phyloP scores from a whole-genome alignment of 2,329 filamentous ascomycete genomes.

The Aurifilum marmelostoma region DNA sequence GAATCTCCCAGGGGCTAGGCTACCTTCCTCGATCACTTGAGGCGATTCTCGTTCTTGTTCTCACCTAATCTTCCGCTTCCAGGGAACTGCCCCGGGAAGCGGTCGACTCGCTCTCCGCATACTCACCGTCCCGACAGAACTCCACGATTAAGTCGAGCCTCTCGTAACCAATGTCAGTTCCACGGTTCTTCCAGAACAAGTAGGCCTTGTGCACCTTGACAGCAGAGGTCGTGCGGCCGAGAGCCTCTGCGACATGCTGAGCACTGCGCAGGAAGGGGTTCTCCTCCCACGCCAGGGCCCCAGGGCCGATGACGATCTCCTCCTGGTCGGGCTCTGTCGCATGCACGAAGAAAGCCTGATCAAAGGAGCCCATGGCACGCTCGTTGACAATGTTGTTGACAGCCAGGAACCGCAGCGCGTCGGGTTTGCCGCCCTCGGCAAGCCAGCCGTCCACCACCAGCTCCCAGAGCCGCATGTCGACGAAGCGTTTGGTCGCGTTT shows the following conservation, averaged over 20 bases:
- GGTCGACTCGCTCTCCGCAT: neutral
- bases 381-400: neutral
- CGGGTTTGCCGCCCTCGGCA: neutral
- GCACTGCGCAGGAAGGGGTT: constrained; percentile 2
- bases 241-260: neutral
- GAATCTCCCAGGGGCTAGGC: neutral
- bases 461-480: constrained; percentile 4
- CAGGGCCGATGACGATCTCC: neutral
- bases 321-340: neutral
- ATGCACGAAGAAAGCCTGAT: neutral
- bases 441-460: neutral
- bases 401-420: neutral
- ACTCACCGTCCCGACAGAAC: neutral
- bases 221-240: neutral
- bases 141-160: neutral
- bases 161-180: neutral
- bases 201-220: neutral
- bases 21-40: neutral
- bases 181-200: neutral
- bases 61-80: neutral
- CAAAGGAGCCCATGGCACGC: neutral
- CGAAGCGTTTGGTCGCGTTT: neutral
- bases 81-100: neutral
- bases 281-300: neutral
- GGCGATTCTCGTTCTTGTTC: neutral